These are phyloP conservation scores for Aureobasidium musti DNA, from an alignment of 2,329 filamentous ascomycete species.

Conservation along the genomic window DNA sequence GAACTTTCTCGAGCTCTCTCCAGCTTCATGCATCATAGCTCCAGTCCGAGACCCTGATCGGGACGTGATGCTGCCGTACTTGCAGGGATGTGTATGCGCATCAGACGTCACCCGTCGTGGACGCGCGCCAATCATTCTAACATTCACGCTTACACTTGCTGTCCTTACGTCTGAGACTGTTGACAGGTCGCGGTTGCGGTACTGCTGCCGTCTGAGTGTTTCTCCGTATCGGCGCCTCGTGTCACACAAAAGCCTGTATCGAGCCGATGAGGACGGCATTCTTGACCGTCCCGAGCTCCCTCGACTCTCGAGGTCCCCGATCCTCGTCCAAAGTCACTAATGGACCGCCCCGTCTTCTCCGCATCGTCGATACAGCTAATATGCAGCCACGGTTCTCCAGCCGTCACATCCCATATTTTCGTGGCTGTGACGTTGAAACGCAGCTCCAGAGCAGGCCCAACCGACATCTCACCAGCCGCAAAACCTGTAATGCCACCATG, in stretches of 20 bases:
- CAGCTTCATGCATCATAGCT: conserved; percentile 26
- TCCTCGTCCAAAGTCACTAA: conserved; percentile 19
- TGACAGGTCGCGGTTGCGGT: conserved; percentile 24
- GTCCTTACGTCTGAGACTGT: background rate
- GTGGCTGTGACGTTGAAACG: conserved; percentile 28
- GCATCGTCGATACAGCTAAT: conserved; percentile 23
- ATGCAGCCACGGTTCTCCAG: conserved; percentile 25
- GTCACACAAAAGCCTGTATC: conserved; percentile 15
- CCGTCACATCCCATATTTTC: conserved; percentile 22
- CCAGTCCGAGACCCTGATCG: conserved; percentile 14
- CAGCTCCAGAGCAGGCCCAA: conserved; percentile 22
- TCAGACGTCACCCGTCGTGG: conserved; percentile 22
- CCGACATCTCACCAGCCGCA: conserved; percentile 28
- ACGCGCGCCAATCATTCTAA: conserved; percentile 24
- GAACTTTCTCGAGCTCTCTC: conserved; percentile 18
- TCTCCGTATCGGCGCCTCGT: conserved; percentile 7
- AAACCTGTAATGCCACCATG: conserved; percentile 28
- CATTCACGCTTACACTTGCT: conserved; percentile 23
- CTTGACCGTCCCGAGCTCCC: conserved; percentile 3
- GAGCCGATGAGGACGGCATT: conserved; percentile 5
- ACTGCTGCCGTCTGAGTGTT: conserved; percentile 11
- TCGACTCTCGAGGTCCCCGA: conserved; percentile 17
- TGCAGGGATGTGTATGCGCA: conserved; percentile 25
- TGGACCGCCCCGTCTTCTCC: conserved; percentile 24
- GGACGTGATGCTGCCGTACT: conserved; percentile 21